Percentiles rank a stretch among this genome's conserved stretches.
Conservation (phyloP, 352 stramenopile genomes). For the Phytophthora macrochlamydospora region DNA sequence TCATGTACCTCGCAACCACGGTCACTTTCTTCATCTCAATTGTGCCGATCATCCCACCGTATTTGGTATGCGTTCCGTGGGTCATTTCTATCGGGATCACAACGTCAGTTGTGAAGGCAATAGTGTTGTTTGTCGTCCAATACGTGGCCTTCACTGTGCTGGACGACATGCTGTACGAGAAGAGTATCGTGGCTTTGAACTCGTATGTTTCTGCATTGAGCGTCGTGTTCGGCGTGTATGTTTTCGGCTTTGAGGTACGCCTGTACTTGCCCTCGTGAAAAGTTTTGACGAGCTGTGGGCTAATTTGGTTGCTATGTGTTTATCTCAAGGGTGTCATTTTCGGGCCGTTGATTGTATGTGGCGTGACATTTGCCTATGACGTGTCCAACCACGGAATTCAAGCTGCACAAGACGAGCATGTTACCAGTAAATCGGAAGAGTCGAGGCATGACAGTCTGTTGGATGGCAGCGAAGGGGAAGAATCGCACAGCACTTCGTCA, state of each 20-base stretch:
- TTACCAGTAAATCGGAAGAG: constrained; percentile 41
- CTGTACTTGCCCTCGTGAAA: not conserved
- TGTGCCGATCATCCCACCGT: constrained; percentile 86
- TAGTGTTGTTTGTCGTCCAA: constrained; percentile 80
- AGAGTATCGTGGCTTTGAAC: constrained; percentile 85
- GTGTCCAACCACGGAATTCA: constrained; percentile 89
- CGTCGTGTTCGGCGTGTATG: constrained; percentile 87
- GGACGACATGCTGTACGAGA: constrained; percentile 90
- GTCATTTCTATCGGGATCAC: constrained; percentile 80
- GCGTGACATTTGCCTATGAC: constrained; percentile 85
- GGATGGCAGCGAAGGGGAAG: constrained; percentile 61
- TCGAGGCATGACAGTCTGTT: constrained; percentile 28
- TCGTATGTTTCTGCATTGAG: constrained; percentile 87
- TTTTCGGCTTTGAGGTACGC: constrained; percentile 85
- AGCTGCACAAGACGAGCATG: constrained; percentile 74
- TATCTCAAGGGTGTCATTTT: constrained; percentile 80
- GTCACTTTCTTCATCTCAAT: constrained; percentile 91
- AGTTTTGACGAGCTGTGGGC: not conserved
- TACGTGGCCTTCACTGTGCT: constrained; percentile 87
- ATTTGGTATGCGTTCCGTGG: constrained; percentile 86
- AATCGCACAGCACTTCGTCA: constrained; percentile 45
- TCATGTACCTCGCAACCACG: constrained; percentile 85
- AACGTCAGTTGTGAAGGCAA: constrained; percentile 80
- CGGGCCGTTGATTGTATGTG: constrained; percentile 80
- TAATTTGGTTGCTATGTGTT: constrained; percentile 3